Base-by-base conservation (phyloP, 2,329 filamentous ascomycete species). In the Dothistroma pini region DNA sequence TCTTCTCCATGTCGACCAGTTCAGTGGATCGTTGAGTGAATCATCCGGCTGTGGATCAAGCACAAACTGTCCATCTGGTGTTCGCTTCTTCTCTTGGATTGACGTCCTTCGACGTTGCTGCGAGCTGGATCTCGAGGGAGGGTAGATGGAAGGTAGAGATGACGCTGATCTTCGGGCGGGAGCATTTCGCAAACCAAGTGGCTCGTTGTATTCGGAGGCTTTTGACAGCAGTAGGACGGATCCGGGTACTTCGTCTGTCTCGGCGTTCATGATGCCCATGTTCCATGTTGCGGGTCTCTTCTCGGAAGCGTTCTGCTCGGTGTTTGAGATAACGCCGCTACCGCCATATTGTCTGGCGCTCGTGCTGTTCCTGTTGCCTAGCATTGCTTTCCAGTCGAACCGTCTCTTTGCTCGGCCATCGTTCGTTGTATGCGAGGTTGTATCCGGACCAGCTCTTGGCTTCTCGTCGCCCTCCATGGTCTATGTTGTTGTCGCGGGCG, bases 21-120 rank as follows among this genome's bases (percentile, higher is more conserved):
- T 97, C 59, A 97, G 78, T 0, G 93, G 93, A 70, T 97, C 93
- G 66, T 97, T 97, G 56, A 83, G 80, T 0, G 90, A 92, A 56
- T 97, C 92, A 62, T 97, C 92, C 0, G 93, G 93, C 73, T 97
- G 93, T 0, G 93, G 93, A 0, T 96, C 89, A 14, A 97, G 79
- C 58, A 97, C 91, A 69, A 97, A 91, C 63, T 85, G 84, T 16
- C 92, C 92, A 73, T 96, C 89, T 38, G 83, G 77, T 1, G 92
- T 96, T 66, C 82, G 88, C 79, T 97, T 97, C 77, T 86, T 85
- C 51, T 79, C 79, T 2, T 53, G 32, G 10, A 62, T 54, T 6
- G 64, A 66, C 41, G 54, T 47, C 19, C 62, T 50, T 11, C 64
- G 51, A 35, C 61, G 60, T 52, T 32, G 57, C 58, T 58, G 52